Evolutionary conservation across 2,329 filamentous ascomycete species (phyloP), one percentile per base, ranked within the genome.

Genomic region (Ambrosiella xylebori): DNA sequence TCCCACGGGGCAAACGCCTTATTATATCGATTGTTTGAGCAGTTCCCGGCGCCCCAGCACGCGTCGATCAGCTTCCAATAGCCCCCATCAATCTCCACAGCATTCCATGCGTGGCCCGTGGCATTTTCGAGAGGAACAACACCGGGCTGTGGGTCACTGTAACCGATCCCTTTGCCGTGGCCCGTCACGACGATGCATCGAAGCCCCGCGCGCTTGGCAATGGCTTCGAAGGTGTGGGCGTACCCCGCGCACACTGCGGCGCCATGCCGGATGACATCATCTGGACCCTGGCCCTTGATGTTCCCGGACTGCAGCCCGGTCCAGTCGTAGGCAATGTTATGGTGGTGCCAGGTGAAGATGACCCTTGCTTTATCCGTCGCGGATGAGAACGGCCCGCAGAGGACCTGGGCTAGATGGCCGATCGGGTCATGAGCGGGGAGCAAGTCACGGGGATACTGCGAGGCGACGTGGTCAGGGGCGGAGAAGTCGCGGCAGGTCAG

Each of bases 301-400:
- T 74, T 81, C 40, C 82, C 79, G 59, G 76, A 79, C 66, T 94
- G 94, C 72, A 96, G 95, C 27, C 83, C 78, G 35, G 80, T 76
- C 0, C 82, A 81, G 67, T 97, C 88, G 68, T 97, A 98, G 52
- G 76, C 77, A 59, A 98, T 83, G 65, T 97, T 97, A 69, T 97
- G 84, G 70, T 97, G 91, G 45, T 90, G 81, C 93, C 93, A 98
- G 1, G 86, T 88, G 67, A 97, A 97, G 61, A 98, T 87, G 1
- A 82, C 88, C 36, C 93, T 79, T 1, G 93, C 91, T 71, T 96
- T 96, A 69, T 97, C 91, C 0, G 91, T 95, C 1, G 74, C 72
- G 0, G 88, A 95, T 0, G 81, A 71, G 66, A 97, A 96, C 0
- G 86, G 85, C 3, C 77, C 74, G 59, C 88, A 95, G 17, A 97